phyloP scores from a whole-genome alignment of 306 rosid species.

The Oemleria cerasiformis region DNA sequence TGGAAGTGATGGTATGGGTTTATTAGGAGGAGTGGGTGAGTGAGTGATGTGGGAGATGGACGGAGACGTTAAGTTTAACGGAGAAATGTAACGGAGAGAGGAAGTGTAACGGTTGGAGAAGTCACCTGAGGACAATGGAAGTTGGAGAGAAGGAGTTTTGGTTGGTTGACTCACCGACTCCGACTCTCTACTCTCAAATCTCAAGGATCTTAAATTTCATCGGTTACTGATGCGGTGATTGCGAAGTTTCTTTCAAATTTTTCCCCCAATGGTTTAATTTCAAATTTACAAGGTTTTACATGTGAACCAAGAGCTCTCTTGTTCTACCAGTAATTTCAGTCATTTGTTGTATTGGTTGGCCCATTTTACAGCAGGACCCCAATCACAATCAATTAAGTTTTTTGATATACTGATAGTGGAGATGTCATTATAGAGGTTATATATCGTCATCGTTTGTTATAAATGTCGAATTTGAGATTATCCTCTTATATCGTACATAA shows the following conservation, averaged over 20 bases:
- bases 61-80: conserved; percentile 38
- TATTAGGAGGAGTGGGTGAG: conserved; percentile 24
- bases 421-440: too few species aligned
- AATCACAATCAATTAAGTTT: too few species aligned
- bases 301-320: neutral
- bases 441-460: too few species aligned
- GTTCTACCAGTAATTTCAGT: neutral
- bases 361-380: neutral
- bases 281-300: neutral
- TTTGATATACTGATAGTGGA: too few species aligned
- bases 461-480: too few species aligned
- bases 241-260: conserved; percentile 24
- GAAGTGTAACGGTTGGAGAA: conserved; percentile 13
- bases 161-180: conserved; percentile 44
- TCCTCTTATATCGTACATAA: too few species aligned
- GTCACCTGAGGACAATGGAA: conserved; percentile 8
- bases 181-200: neutral
- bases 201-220: conserved; percentile 7
- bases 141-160: conserved; percentile 4
- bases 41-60: conserved; percentile 12
- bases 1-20: neutral
- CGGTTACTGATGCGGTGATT: conserved; percentile 37
- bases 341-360: conserved; percentile 9
- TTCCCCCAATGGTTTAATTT: neutral
- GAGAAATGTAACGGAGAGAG: conserved; percentile 33